Conservation (phyloP, 441 rosid genomes). For the Adansonia rubrostipa region DNA sequence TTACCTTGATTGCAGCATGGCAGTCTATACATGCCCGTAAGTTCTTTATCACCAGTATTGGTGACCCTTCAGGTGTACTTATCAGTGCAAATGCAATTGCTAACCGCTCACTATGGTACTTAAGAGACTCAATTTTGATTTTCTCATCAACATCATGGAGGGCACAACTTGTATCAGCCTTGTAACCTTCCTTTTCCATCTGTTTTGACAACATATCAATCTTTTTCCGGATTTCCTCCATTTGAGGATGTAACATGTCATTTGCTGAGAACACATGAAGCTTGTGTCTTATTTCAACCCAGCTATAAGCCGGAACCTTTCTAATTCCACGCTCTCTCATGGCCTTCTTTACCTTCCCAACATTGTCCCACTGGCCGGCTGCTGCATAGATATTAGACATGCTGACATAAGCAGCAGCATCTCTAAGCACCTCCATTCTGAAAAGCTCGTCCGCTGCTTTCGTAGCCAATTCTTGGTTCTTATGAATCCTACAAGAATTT, state of each 20-base stretch:
- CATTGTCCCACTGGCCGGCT: conserved; percentile 72
- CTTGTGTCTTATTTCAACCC: conserved; percentile 76
- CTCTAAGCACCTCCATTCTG: conserved; percentile 66
- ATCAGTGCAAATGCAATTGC: conserved; percentile 83
- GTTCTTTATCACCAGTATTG: conserved; percentile 76
- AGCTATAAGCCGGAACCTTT: conserved; percentile 74
- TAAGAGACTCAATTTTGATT: conserved; percentile 65
- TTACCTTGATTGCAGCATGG: conserved; percentile 74
- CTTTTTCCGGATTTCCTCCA: conserved; percentile 53
- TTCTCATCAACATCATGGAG: conserved; percentile 69
- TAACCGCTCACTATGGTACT: conserved; percentile 74
- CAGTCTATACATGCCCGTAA: conserved; percentile 78
- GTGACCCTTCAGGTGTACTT: conserved; percentile 67
- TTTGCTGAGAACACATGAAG: conserved; percentile 66
- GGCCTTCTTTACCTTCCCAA: conserved; percentile 65
- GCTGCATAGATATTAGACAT: conserved; percentile 81
- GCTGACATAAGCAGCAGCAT: conserved; percentile 75
- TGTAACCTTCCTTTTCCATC: conserved; percentile 68
- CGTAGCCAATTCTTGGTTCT: conserved; percentile 63
- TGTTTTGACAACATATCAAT: conserved; percentile 51
- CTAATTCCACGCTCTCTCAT: conserved; percentile 76
- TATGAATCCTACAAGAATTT: conserved; percentile 86
- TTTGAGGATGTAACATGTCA: conserved; percentile 61
- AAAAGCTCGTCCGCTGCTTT: conserved; percentile 72
- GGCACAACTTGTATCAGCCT: conserved; percentile 72